Conservation (phyloP, 1,284 basidiomycete genomes). For the Naganishia albida region DNA sequence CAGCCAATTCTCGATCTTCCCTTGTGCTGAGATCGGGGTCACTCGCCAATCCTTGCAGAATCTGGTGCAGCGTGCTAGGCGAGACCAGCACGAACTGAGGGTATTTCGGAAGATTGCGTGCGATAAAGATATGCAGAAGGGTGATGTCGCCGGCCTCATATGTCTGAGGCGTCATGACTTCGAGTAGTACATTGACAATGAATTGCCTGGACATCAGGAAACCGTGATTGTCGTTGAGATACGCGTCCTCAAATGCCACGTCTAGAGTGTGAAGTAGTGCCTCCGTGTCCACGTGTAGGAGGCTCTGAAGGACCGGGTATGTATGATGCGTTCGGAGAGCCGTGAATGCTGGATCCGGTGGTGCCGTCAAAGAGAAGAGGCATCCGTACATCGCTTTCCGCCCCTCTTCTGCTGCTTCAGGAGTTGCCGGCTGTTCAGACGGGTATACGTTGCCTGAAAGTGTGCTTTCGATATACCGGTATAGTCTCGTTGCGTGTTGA, state of each 20-base stretch:
- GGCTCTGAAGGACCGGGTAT: conserved; percentile 61
- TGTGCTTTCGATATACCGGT: conserved; percentile 81
- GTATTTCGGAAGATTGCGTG: conserved; percentile 95
- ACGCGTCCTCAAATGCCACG: conserved; percentile 89
- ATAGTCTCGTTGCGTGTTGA: conserved; percentile 86
- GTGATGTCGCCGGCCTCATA: conserved; percentile 63
- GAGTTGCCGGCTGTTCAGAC: conserved; percentile 69
- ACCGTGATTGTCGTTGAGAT: conserved; percentile 74
- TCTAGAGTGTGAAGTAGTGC: conserved; percentile 92
- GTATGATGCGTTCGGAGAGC: background rate
- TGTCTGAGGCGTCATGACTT: conserved; percentile 63
- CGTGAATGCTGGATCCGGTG: conserved; percentile 1
- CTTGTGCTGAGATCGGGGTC: conserved; percentile 72
- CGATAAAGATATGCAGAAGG: conserved; percentile 92
- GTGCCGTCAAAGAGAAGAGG: conserved; percentile 59
- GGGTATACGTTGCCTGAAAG: conserved; percentile 88
- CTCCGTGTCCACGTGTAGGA: conserved; percentile 89
- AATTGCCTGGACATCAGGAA: conserved; percentile 69
- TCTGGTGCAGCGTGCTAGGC: conserved; percentile 67
- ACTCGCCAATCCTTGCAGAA: conserved; percentile 74
- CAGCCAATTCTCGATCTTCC: conserved; percentile 92
- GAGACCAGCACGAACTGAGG: conserved; percentile 79
- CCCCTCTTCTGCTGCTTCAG: conserved; percentile 66
- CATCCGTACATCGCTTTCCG: conserved; percentile 75
- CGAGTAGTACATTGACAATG: conserved; percentile 81